These are phyloP conservation scores for Sophora flavescens DNA, from an alignment of 306 rosid genomes.

Conservation along the genomic window DNA sequence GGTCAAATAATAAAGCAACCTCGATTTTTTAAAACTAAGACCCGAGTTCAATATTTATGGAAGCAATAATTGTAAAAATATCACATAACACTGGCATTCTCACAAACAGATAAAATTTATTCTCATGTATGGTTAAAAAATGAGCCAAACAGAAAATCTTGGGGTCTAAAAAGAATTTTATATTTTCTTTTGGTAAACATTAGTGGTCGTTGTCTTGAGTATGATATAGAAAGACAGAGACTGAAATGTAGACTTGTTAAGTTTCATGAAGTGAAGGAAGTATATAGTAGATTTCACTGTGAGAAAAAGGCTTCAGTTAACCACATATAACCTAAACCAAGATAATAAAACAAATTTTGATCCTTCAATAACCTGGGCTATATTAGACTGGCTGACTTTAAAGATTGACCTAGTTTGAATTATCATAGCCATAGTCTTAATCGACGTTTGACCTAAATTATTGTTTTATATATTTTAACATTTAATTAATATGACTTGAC, in stretches of 20 bases:
- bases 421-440: background rate
- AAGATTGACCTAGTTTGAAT: background rate
- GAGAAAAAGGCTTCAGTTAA: background rate
- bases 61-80: too few relatives aligned
- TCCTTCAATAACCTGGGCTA: constrained; percentile 6
- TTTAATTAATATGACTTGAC: background rate
- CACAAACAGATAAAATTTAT: too few relatives aligned
- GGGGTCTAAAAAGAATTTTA: too few relatives aligned
- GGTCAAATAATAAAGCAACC: too few relatives aligned
- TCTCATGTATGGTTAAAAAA: too few relatives aligned
- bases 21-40: too few relatives aligned
- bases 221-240: constrained; percentile 16
- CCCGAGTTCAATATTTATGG: too few relatives aligned
- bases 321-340: background rate
- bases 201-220: constrained; percentile 30
- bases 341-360: constrained; percentile 8
- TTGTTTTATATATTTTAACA: background rate
- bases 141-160: too few relatives aligned
- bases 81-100: too few relatives aligned
- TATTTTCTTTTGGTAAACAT: constrained; percentile 21
- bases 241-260: background rate
- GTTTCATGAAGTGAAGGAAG: constrained; percentile 1
- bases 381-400: constrained; percentile 23
- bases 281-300: background rate
- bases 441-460: background rate